phyloP scores from a whole-genome alignment of 1,284 basidiomycete genomes.

The Melanopsichium pennsylvanicum region DNA sequence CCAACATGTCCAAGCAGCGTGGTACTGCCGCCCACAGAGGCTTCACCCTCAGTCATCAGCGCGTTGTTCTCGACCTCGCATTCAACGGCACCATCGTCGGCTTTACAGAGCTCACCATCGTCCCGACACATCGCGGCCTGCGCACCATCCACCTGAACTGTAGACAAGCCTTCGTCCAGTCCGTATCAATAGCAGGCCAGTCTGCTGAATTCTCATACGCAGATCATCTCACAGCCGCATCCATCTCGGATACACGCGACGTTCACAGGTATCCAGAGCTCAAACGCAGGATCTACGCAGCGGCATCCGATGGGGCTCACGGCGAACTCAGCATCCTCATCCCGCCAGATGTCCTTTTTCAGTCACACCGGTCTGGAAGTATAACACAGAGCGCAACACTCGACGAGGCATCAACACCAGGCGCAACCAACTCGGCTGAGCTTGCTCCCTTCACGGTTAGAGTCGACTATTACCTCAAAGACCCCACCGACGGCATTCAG shows the following conservation, averaged over 20 bases:
- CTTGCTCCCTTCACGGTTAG: slow-evolving; percentile 79
- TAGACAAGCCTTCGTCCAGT: slow-evolving; percentile 81
- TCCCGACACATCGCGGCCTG: slow-evolving; percentile 79
- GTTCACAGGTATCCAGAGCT: slow-evolving; percentile 90
- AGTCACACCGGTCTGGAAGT: slow-evolving; percentile 24
- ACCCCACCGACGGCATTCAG: slow-evolving; percentile 85
- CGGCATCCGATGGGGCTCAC: slow-evolving; percentile 86
- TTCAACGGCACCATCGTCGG: slow-evolving; percentile 71
- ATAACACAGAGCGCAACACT: slow-evolving; percentile 26
- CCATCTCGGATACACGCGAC: slow-evolving; percentile 73
- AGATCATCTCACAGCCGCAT: slow-evolving; percentile 78
- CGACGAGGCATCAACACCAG: slow-evolving; percentile 35
- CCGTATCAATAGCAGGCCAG: slow-evolving; percentile 71
- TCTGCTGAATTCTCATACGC: slow-evolving; percentile 76
- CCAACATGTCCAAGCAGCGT: slow-evolving; percentile 36
- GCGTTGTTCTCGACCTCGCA: slow-evolving; percentile 86
- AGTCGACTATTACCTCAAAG: slow-evolving; percentile 80
- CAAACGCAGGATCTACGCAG: slow-evolving; percentile 89
- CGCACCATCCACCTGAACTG: slow-evolving; percentile 84
- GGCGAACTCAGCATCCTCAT: slow-evolving; percentile 92
- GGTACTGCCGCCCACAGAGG: slow-evolving; percentile 48
- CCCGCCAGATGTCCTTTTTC: slow-evolving; percentile 72
- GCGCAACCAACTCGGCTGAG: slow-evolving; percentile 68
- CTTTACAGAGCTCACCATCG: slow-evolving; percentile 87
- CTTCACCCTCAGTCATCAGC: slow-evolving; percentile 74